These are phyloP conservation scores for Verticillium longisporum DNA, from an alignment of 2,329 filamentous ascomycete genomes.

Conservation along the genomic window DNA sequence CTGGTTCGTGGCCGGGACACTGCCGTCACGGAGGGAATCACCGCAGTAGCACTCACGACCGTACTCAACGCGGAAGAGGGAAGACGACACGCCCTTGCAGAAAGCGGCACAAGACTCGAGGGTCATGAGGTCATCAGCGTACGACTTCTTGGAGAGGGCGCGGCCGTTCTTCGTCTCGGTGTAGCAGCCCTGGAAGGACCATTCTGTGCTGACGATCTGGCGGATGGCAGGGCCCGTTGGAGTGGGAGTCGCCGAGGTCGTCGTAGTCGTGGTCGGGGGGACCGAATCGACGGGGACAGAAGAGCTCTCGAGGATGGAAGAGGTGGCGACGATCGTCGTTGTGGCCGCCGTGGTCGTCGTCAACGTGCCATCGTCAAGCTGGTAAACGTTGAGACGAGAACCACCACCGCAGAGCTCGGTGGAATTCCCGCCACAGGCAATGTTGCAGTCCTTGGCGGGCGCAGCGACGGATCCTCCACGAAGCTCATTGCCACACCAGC, in stretches of 20 bases:
- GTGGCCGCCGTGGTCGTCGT: not conserved
- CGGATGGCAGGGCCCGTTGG: constrained; percentile 18
- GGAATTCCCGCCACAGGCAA: constrained; percentile 25
- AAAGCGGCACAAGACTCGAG: constrained; percentile 40
- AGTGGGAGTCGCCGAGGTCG: not conserved
- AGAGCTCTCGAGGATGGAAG: not conserved
- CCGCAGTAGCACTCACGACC: constrained; percentile 15
- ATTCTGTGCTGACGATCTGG: constrained; percentile 13
- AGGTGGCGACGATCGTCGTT: not conserved
- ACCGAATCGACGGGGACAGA: not conserved
- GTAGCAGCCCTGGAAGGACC: constrained; percentile 26
- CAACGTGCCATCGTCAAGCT: constrained; percentile 10
- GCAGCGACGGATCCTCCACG: constrained; percentile 19
- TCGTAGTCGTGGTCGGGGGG: constrained; percentile 3
- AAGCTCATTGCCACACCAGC: constrained; percentile 25
- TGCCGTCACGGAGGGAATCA: constrained; percentile 9
- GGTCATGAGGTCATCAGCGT: constrained; percentile 31
- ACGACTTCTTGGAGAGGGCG: constrained; percentile 18
- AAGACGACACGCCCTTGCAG: constrained; percentile 26
- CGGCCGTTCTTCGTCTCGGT: constrained; percentile 21
- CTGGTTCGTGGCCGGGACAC: constrained; percentile 9
- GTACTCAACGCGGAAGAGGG: constrained; percentile 10
- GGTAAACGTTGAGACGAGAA: constrained; percentile 25
- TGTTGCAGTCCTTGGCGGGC: constrained; percentile 20
- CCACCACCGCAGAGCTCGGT: constrained; percentile 27